Evolutionary conservation across 2,329 filamentous ascomycete genomes (phyloP).

Genomic region (Epichloe hybrida): DNA sequence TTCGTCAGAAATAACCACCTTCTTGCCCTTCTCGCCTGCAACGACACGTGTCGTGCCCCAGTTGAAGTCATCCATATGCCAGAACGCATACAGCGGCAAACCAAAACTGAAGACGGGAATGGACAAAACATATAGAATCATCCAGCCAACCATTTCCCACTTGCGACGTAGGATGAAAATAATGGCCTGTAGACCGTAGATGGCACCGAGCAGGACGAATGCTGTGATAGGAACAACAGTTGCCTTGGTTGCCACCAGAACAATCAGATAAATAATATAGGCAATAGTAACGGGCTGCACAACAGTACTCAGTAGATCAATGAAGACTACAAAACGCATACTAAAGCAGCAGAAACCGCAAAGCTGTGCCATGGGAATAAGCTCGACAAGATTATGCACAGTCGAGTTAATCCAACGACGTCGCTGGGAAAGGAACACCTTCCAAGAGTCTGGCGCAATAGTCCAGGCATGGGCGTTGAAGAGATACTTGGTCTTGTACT

Average conservation of each 20-base stretch:
- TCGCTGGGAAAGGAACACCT: constrained; percentile 92
- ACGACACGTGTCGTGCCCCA: constrained; percentile 99
- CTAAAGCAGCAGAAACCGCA: constrained; percentile 99
- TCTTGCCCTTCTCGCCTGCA: constrained; percentile 82
- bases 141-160: constrained; percentile 99
- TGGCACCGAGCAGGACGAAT: constrained; percentile 83
- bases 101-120: constrained; percentile 85
- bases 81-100: constrained; percentile 88
- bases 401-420: constrained; percentile 99
- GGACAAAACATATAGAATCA: constrained; percentile 87
- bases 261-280: constrained; percentile 83
- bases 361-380: constrained; percentile 83
- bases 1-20: constrained; percentile 88
- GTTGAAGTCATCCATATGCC: constrained; percentile 99
- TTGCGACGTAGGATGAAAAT: constrained; percentile 95
- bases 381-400: constrained; percentile 91
- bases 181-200: constrained; percentile 91
- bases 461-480: constrained; percentile 90
- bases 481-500: constrained; percentile 98
- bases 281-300: constrained; percentile 83
- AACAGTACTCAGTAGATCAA: constrained; percentile 83
- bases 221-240: constrained; percentile 66
- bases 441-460: constrained; percentile 87
- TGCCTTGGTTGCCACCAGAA: constrained; percentile 48
- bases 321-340: constrained; percentile 95